Percentiles rank a stretch among this genome's conserved stretches.
Evolutionary conservation across 148 eudicot genomes (phyloP).

Genomic region (Camellia lanceoleosa): DNA sequence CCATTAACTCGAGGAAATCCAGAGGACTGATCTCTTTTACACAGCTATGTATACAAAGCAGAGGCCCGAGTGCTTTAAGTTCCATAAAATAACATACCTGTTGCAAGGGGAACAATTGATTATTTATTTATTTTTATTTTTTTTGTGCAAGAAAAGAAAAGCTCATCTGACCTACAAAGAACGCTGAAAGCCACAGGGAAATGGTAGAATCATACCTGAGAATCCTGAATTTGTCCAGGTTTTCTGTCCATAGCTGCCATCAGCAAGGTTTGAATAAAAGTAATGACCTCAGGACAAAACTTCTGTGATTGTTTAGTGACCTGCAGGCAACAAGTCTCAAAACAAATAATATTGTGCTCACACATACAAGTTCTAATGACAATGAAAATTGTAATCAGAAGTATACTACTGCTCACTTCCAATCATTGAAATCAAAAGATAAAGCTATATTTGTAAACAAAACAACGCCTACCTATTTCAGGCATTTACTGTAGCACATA

Average conservation of each 20-base stretch:
- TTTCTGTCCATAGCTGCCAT: conserved; percentile 54
- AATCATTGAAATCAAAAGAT: background rate
- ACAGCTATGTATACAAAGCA: conserved; percentile 45
- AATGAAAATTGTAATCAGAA: background rate
- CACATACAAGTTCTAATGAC: background rate
- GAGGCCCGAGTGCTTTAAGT: conserved; percentile 43
- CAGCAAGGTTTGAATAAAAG: conserved; percentile 62
- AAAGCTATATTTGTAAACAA: background rate
- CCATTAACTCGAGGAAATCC: conserved; percentile 68
- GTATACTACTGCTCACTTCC: background rate
- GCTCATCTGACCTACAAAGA: background rate
- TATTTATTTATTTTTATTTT: background rate
- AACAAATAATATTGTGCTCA: background rate
- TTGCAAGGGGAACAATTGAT: conserved; percentile 13
- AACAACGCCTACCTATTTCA: background rate
- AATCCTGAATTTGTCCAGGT: conserved; percentile 25
- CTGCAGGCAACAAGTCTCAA: conserved; percentile 29
- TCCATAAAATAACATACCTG: conserved; percentile 63
- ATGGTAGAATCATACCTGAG: conserved; percentile 46
- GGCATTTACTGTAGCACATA: background rate
- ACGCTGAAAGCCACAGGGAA: background rate
- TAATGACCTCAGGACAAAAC: conserved; percentile 83
- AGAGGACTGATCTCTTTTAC: conserved; percentile 53
- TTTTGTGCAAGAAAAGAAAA: conserved; percentile 5
- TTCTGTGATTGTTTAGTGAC: conserved; percentile 66